Evolutionary conservation across 192 early-diverging fungal species (phyloP), one percentile per base, ranked within the genome.

Genomic region (Coemansia sp.): DNA sequence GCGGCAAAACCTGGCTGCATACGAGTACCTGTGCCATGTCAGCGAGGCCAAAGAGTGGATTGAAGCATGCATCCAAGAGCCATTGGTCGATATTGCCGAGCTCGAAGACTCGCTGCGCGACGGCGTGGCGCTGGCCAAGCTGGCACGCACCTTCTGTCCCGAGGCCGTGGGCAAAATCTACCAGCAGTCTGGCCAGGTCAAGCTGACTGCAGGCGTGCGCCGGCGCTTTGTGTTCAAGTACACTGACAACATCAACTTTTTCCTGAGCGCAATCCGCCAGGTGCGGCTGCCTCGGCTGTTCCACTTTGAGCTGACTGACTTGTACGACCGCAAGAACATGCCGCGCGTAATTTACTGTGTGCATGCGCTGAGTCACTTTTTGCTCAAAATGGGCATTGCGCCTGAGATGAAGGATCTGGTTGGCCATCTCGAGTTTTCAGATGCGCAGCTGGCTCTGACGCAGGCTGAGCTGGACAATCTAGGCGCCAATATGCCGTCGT

Each of bases 41-140:
- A 90, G 94, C 53, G 98, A 99, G 82, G 98, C 98, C 11, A 98
- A 96, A 84, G 94, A 98, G 90, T 99, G 97, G 97, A 95, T 97
- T 35, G 97, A 98, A 69, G 89, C 89, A 11, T 96, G 93, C 68
- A 88, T 97, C 48, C 77, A 84, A 23, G 89, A 96, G 65, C 84
- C 88, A 50, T 89, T 98, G 23, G 89, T 88, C 4, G 79, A 86
- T 4, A 92, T 95, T 43, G 87, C 84, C 1, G 70, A 83, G 6
- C 65, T 99, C 21, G 97, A 97, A 60, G 93, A 98, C 76, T 88
- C 89, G 56, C 77, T 99, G 61, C 84, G 96, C 48, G 94, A 98
- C 67, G 97, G 97, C 4, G 93, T 98, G 58, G 86, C 88, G 0
- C 71, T 98, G 12, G 97, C 97, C 21, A 90, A 94, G 56, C 82